Evolutionary conservation across 1,139 yeast species (phyloP).

Genomic region (Magnusiomyces tetraspermus): DNA sequence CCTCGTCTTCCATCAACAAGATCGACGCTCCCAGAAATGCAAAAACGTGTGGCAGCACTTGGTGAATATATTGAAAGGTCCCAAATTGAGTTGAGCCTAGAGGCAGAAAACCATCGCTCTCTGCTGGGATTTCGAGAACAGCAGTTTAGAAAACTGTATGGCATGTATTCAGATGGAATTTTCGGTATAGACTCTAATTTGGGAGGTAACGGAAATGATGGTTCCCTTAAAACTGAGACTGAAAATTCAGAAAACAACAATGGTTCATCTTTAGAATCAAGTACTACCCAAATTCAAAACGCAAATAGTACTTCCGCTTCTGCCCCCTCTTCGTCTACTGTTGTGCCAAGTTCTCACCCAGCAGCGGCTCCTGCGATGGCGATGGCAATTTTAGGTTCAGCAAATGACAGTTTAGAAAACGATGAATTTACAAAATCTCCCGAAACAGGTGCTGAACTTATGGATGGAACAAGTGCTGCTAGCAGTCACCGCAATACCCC

Average conservation of each 20-base stretch:
- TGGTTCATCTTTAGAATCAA: too few species aligned
- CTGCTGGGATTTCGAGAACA: constrained; percentile 29
- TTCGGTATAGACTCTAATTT: not conserved
- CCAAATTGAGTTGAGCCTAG: constrained; percentile 68
- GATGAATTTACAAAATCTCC: not conserved
- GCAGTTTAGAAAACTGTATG: constrained; percentile 4
- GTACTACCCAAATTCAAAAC: too few species aligned
- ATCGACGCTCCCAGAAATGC: constrained; percentile 68
- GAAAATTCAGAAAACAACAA: not conserved
- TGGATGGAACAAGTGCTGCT: not conserved
- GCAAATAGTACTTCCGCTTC: too few species aligned
- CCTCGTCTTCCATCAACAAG: constrained; percentile 76
- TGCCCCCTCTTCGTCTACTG: too few species aligned
- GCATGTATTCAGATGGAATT: constrained; percentile 9
- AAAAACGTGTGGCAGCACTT: constrained; percentile 80
- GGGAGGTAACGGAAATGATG: not conserved
- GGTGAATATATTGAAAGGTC: constrained; percentile 83
- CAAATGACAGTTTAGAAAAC: not conserved
- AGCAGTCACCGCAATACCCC: not conserved
- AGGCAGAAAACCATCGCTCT: constrained; percentile 47
- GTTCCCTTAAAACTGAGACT: not conserved
- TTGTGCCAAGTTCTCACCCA: not conserved
- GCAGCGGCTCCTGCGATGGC: not conserved
- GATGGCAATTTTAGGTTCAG: not conserved
- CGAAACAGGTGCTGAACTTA: not conserved